Evolutionary conservation across 2,329 filamentous ascomycete genomes (phyloP), one percentile per base, ranked within the genome.

Genomic region (Paracamarosporium sp.): DNA sequence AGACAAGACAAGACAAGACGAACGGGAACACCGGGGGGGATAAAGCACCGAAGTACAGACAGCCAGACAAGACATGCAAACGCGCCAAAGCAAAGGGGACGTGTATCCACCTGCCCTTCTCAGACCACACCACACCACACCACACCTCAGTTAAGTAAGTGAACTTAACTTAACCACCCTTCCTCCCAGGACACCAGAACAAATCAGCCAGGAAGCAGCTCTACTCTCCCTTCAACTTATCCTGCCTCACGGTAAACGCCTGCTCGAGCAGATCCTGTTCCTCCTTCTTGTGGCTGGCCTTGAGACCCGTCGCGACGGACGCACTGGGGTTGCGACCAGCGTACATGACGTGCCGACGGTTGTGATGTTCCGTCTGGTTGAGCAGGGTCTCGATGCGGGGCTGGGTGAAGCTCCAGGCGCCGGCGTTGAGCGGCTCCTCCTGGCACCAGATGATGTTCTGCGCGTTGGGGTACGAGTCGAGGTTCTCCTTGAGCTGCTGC

Each of bases 371-470:
- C 0, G 95, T 98, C 76, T 96, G 80, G 83, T 98, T 97, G 66
- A 99, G 85, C 65, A 99, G 82, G 8, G 94, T 99, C 87, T 99
- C 95, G 64, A 99, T 93, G 74, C 95, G 90, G 30, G 95, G 95
- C 82, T 99, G 95, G n/a, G 90, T 91, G 81, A 95, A 98, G 76
- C 88, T 93, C 95, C 95, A 99, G 45, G 92, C 92, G 78, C 95
- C 95, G 8, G 95, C 95, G 77, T 99, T 99, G 59, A 99, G 87
- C 30, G 95, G 95, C 83, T 99, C 95, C 79, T 99, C 95, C 81
- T 99, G 95, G 68, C 88, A 89, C 93, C 93, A 99, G 63, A 99
- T 93, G 66, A 99, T 93, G 64, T 93, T 94, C 86, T 97, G 92
- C 69, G 94, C 94, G 79, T 99, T 99, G 76, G 93, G 92, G 84